These are phyloP conservation scores for Populus tomentosa DNA, from an alignment of 441 rosid genomes.

Conservation along the genomic window DNA sequence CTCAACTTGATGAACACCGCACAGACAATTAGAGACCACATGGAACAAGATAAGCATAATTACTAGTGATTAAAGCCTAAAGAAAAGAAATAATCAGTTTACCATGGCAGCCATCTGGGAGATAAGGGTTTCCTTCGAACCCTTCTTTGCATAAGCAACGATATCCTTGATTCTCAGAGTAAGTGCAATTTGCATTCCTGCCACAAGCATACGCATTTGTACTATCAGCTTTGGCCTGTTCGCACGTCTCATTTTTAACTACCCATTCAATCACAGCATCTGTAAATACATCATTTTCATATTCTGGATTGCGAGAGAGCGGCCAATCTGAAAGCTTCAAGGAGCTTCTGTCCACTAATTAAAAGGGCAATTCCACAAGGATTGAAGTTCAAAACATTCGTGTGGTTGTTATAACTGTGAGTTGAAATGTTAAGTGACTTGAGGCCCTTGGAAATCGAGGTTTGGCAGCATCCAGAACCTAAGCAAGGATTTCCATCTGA, in stretches of 20 bases:
- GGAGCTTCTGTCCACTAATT: slow-evolving; percentile 2
- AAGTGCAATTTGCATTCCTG: no score
- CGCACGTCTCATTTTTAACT: background rate
- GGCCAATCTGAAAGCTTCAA: background rate
- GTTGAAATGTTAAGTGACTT: background rate
- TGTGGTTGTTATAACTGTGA: background rate
- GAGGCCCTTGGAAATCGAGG: no score
- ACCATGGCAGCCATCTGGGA: no score
- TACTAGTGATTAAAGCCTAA: no score
- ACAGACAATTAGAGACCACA: no score
- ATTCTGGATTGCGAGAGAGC: background rate
- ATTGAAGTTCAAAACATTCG: background rate
- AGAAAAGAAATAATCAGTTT: no score
- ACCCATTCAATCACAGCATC: background rate
- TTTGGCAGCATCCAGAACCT: background rate
- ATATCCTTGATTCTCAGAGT: no score
- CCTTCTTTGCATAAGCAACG: no score
- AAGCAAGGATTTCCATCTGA: background rate
- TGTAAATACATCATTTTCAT: background rate
- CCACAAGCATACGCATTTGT: no score
- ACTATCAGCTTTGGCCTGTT: background rate
- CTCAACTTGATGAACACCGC: no score
- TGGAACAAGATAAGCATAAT: no score
- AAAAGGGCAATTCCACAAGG: slow-evolving; percentile 1
- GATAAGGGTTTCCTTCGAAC: no score